These are phyloP conservation scores for Trichosporon sp. DNA, from an alignment of 1,284 basidiomycete genomes.

Conservation along the genomic window DNA sequence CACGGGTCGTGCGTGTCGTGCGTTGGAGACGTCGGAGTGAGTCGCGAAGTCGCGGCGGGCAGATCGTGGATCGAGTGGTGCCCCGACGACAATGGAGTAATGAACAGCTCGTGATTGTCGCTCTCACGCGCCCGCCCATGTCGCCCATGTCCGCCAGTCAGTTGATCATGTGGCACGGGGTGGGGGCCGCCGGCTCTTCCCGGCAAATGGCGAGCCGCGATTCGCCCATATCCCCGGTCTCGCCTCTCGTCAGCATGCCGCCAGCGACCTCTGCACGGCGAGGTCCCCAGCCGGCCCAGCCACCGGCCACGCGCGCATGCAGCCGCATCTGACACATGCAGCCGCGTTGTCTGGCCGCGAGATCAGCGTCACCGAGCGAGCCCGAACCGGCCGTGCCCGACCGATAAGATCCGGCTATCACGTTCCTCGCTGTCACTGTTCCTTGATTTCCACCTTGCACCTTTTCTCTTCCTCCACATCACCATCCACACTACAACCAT, in stretches of 20 bases:
- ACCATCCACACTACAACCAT: neutral
- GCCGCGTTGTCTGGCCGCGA: neutral
- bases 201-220: neutral
- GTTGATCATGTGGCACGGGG: neutral
- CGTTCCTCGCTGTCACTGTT: neutral
- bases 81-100: neutral
- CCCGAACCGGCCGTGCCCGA: neutral
- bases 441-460: neutral
- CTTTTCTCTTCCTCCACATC: neutral
- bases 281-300: too few species aligned
- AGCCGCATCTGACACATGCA: neutral
- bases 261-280: too few species aligned
- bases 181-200: neutral
- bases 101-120: too few species aligned
- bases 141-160: neutral
- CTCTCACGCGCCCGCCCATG: too few species aligned
- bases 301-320: too few species aligned
- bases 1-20: neutral
- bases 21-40: neutral
- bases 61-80: neutral
- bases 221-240: neutral
- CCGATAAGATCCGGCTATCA: slow-evolving; percentile 1
- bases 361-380: neutral
- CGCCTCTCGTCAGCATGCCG: too few species aligned
- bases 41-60: neutral